phyloP scores from a whole-genome alignment of 1,284 basidiomycete species.

The Vanrija sp. region DNA sequence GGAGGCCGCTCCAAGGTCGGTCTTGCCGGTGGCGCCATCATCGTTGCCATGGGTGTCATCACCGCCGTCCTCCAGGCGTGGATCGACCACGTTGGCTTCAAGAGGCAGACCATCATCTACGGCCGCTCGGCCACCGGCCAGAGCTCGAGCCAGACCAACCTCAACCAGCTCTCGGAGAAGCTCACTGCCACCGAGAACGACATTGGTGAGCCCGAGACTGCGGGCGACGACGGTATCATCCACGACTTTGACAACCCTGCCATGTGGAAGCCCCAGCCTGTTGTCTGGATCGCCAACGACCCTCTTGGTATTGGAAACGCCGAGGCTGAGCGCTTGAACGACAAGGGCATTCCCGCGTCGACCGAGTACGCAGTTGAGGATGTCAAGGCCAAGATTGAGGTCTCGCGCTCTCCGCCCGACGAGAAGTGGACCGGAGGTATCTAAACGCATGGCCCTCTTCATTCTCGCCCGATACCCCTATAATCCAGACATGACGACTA shows the following conservation, averaged over 20 bases:
- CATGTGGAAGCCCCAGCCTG: constrained; percentile 47
- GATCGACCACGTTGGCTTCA: constrained; percentile 45
- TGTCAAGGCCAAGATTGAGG: constrained; percentile 39
- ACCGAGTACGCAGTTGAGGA: constrained; percentile 45
- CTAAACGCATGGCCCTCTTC: no score
- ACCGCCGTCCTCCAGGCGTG: constrained; percentile 42
- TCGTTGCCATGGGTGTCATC: constrained; percentile 34
- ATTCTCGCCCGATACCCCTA: no score
- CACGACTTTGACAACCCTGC: constrained; percentile 50
- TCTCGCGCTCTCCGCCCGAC: constrained; percentile 42
- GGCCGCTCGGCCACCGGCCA: constrained; percentile 1
- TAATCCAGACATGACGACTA: no score
- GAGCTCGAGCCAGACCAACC: constrained; percentile 16
- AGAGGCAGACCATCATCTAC: constrained; percentile 32
- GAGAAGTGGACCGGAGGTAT: constrained; percentile 30
- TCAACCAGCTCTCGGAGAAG: constrained; percentile 21
- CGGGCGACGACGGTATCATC: constrained; percentile 22
- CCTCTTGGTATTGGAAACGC: constrained; percentile 43
- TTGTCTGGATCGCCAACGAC: constrained; percentile 49
- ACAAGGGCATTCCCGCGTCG: constrained; percentile 39
- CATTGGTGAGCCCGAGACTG: constrained; percentile 9
- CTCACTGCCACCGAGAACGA: constrained; percentile 4
- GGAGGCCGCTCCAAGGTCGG: constrained; percentile 36
- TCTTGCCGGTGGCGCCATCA: constrained; percentile 44
- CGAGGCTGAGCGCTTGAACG: constrained; percentile 42